A percentile compares a stretch with the other conserved stretches of the same genome.
phyloP scores from a whole-genome alignment of 257 asterid genomes.

The Solanum pimpinellifolium region DNA sequence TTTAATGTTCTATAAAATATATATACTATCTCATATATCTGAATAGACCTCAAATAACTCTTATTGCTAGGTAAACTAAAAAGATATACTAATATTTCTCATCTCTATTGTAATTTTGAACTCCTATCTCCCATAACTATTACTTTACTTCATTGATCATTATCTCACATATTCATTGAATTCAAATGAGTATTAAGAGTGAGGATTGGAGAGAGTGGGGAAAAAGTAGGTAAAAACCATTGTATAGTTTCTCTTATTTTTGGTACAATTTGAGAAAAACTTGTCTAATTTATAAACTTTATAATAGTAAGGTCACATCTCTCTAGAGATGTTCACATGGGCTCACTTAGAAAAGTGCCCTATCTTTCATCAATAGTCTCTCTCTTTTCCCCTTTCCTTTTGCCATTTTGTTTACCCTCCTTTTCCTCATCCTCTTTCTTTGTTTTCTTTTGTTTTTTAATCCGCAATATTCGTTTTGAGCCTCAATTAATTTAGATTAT shows the following conservation, averaged over 20 bases:
- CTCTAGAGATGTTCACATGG: slow-evolving; percentile 21
- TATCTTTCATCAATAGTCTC: background rate
- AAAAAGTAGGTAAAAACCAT: slow-evolving; percentile 15
- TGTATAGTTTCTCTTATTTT: background rate
- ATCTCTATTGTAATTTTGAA: background rate
- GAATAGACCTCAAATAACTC: background rate
- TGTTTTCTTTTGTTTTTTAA: background rate
- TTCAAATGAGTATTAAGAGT: background rate
- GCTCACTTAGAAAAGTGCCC: background rate
- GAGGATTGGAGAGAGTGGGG: background rate
- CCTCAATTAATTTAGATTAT: background rate
- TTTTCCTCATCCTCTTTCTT: background rate
- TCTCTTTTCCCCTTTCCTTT: background rate
- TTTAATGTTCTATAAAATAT: background rate
- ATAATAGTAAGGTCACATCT: slow-evolving; percentile 8
- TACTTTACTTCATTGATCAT: background rate
- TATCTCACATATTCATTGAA: background rate
- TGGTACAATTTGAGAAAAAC: background rate
- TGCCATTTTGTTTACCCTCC: background rate
- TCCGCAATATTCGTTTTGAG: fast-evolving
- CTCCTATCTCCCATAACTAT: background rate
- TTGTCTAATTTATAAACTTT: background rate
- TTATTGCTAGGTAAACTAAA: background rate
- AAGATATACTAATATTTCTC: background rate
- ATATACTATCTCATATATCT: no score